Evolutionary conservation across 257 asterid genomes (phyloP).

Genomic region (Plantago major): DNA sequence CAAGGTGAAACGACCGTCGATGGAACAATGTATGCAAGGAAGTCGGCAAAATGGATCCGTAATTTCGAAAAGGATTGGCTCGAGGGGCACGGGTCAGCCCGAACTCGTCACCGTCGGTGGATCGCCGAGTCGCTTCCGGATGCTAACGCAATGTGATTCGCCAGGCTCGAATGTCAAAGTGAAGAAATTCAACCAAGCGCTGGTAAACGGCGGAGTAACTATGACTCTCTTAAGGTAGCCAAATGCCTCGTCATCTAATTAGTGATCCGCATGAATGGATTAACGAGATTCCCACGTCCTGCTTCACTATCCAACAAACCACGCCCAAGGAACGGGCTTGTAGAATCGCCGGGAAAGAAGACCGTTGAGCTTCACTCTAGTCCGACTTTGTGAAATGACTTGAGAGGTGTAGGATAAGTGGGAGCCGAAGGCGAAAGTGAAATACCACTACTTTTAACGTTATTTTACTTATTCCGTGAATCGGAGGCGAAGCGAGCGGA

Average conservation of each 20-base stretch:
- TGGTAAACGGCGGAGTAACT: constrained; percentile 56
- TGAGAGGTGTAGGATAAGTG: constrained; percentile 51
- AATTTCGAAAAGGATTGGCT: constrained; percentile 16
- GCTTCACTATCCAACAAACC: too few species aligned
- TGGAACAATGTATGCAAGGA: constrained; percentile 33
- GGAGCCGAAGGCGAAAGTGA: constrained; percentile 72
- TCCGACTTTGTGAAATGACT: constrained; percentile 11
- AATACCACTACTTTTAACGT: constrained; percentile 88
- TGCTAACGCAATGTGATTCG: too few species aligned
- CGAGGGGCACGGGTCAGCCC: constrained; percentile 1
- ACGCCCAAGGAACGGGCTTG: too few species aligned
- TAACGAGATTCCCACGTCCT: constrained; percentile 46
- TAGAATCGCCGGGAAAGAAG: too few species aligned
- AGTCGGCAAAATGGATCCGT: too few species aligned
- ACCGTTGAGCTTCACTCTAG: not conserved
- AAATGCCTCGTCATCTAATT: constrained; percentile 85
- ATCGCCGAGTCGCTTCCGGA: not conserved
- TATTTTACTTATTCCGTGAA: constrained; percentile 84
- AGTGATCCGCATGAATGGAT: constrained; percentile 58
- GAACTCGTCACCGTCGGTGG: not conserved
- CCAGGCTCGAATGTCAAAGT: too few species aligned
- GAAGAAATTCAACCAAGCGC: too few species aligned
- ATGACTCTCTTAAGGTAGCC: constrained; percentile 59
- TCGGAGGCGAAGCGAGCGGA: too few species aligned
- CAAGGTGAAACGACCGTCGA: constrained; percentile 27